Evolutionary conservation across 805 yeast genomes (phyloP), one percentile per base, ranked within the genome.

Genomic region (Candida argentea): DNA sequence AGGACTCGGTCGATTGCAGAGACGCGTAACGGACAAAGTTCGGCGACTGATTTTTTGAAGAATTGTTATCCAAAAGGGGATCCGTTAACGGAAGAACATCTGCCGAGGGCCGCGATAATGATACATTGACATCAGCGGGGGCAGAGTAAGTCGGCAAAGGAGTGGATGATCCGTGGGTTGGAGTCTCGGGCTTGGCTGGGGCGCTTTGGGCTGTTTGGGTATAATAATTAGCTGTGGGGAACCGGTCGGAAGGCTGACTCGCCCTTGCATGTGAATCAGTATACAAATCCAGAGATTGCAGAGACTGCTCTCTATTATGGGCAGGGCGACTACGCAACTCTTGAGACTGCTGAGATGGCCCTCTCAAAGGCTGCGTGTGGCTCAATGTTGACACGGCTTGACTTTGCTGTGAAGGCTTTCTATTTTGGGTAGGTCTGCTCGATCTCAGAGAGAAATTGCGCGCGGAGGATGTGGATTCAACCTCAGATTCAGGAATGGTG

Each of bases 21-120:
- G 33, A 36, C n/a, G 37, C 34, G 33, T 57, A 57, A 29, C 47
- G 55, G 7, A 55, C 54, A 6, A 59, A 49, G 35, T 60, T 60
- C 9, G 67, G 62, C 13, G 55, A 48, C 5, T 45, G 57, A 7
- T 30, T 25, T 10, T 18, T 18, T 18, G 20, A 8, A 10, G 20
- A 18, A 18, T 18, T 10, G 10, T 18, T 18, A 18, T 7, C 7
- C 10, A 8, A 28, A 14, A 9, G 28, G 27, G 8, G 26, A 12
- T 7, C 22, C 20, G 18, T 30, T 32, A 26, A 50, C 37, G 25
- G 44, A 46, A 4, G 55, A 45, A 27, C 55, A 12, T 8, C 10
- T 7, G 13, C 10, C 7, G 25, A 15, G 7, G 7, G 9, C 7
- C 9, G 10, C 10, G 20, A 8, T 18, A 10, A 8, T 7, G 9